A percentile compares a stretch with the other conserved stretches of the same genome.
Conservation (phyloP, 257 asterid genomes). For the Solanum ossicruentum region DNA sequence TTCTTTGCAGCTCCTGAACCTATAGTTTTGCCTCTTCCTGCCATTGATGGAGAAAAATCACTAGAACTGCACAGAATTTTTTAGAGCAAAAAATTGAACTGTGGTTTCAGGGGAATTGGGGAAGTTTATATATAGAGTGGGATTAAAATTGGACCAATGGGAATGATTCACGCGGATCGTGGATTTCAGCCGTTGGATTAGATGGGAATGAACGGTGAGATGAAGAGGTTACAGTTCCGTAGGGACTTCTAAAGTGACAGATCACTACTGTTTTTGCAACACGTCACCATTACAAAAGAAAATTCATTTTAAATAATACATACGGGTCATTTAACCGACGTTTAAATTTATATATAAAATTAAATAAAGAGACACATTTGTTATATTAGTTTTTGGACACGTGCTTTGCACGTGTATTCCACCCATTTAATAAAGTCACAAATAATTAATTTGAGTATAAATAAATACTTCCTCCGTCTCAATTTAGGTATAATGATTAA, state of each 20-base stretch:
- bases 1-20: conserved; percentile 9
- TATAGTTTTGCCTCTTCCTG: conserved; percentile 5
- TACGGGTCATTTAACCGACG: too few relatives aligned
- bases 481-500: too few relatives aligned
- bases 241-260: neutral
- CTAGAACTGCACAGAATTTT: too few relatives aligned
- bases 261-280: neutral
- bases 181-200: neutral
- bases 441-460: too few relatives aligned
- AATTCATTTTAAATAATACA: too few relatives aligned
- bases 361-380: too few relatives aligned
- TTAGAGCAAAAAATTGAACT: neutral
- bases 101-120: neutral
- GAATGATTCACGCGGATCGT: neutral
- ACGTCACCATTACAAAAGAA: neutral
- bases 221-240: neutral
- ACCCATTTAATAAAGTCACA: too few relatives aligned
- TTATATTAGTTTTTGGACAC: too few relatives aligned
- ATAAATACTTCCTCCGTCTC: too few relatives aligned
- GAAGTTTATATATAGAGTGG: neutral
- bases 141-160: neutral
- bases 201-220: neutral
- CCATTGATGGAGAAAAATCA: neutral
- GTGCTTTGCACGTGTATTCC: too few relatives aligned
- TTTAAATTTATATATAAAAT: too few relatives aligned